Percentiles rank a stretch among this genome's conserved stretches.
These are phyloP conservation scores for Penicillium decumbens DNA, from an alignment of 2,329 filamentous ascomycete genomes.

Conservation along the genomic window DNA sequence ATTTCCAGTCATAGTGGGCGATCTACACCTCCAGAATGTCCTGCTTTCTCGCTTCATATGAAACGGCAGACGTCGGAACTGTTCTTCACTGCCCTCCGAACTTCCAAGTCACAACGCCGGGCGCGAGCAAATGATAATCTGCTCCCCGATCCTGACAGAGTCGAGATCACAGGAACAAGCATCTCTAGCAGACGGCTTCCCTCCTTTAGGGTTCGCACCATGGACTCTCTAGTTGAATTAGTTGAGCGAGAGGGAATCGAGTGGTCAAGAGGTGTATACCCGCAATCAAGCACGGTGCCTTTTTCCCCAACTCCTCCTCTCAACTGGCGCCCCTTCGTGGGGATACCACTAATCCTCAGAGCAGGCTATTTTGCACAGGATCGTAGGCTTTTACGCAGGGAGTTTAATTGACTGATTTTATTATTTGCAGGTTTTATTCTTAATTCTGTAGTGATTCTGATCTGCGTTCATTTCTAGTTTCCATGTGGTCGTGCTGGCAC, in stretches of 20 bases:
- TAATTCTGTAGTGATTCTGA: neutral
- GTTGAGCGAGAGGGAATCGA: neutral
- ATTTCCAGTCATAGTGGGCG: neutral
- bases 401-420: neutral
- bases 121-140: neutral
- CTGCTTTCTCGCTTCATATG: neutral
- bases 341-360: neutral
- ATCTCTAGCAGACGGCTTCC: neutral
- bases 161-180: neutral
- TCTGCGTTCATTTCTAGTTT: neutral
- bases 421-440: neutral
- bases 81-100: neutral
- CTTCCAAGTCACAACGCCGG: neutral
- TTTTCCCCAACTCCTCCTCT: neutral
- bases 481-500: neutral
- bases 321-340: neutral
- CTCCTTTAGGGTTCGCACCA: neutral
- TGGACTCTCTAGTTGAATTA: neutral
- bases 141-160: too few relatives aligned
- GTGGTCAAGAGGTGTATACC: neutral
- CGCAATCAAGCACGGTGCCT: neutral
- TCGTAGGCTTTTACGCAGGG: neutral
- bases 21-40: neutral
- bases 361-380: neutral
- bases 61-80: neutral